A percentile compares a stretch with the other conserved stretches of the same genome.
These are phyloP conservation scores for Caryopteris hybrid DNA, from an alignment of 305 asterid species.

Conservation along the genomic window DNA sequence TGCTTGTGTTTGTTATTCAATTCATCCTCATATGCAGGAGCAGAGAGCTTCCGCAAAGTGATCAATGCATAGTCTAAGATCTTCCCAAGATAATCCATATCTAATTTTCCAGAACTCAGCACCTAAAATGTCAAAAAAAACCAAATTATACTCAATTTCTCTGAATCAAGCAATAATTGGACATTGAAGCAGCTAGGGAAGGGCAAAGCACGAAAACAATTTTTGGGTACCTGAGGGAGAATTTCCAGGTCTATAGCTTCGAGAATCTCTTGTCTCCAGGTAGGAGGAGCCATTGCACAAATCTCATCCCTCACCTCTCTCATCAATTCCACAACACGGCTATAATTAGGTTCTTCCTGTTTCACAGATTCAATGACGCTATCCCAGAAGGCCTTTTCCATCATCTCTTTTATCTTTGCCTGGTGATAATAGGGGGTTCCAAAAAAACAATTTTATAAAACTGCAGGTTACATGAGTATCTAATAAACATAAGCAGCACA, in stretches of 20 bases:
- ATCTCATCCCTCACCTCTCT: constrained; percentile 84
- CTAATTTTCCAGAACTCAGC: constrained; percentile 56
- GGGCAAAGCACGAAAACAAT: not conserved
- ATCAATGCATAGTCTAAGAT: constrained; percentile 61
- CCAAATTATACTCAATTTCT: not conserved
- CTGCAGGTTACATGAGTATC: not conserved
- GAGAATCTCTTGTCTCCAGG: constrained; percentile 72
- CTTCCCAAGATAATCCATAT: constrained; percentile 65
- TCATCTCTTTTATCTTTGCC: constrained; percentile 59
- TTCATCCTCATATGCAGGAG: constrained; percentile 72
- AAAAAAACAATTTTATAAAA: not conserved
- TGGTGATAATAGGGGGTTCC: constrained; percentile 23
- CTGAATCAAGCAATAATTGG: not conserved
- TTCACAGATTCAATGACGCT: constrained; percentile 66
- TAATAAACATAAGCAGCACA: not conserved
- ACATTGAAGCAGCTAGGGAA: not conserved
- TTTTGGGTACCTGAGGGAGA: constrained; percentile 57
- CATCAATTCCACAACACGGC: constrained; percentile 62
- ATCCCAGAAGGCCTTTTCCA: constrained; percentile 97
- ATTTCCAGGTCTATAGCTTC: constrained; percentile 73
- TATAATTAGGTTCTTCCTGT: constrained; percentile 55
- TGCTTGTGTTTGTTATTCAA: constrained; percentile 50
- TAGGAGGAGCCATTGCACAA: constrained; percentile 67
- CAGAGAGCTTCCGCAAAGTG: constrained; percentile 70
- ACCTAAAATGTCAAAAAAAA: constrained; percentile 33